Evolutionary conservation across 208 protist species (phyloP).

Genomic region (Polymyxa betae): DNA sequence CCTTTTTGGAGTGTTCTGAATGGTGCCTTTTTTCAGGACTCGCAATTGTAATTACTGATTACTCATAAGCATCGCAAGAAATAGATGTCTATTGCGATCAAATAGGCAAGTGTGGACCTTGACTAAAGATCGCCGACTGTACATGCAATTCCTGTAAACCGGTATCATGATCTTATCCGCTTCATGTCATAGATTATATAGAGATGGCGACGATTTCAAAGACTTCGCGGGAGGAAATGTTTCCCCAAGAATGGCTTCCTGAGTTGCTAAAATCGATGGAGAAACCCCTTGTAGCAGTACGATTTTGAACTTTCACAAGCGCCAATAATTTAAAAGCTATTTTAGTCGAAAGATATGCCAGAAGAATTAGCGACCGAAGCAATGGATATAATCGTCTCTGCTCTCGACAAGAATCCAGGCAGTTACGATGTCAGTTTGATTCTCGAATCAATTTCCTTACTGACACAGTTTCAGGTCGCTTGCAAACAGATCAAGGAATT

Average conservation of each 20-base stretch:
- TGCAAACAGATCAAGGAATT: conserved; percentile 87
- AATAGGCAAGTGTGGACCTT: no score
- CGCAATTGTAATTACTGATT: no score
- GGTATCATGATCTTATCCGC: no score
- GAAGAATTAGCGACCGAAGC: conserved; percentile 88
- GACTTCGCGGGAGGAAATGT: background rate
- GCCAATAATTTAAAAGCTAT: background rate
- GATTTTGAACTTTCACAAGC: background rate
- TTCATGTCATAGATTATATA: no score
- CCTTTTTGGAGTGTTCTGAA: no score
- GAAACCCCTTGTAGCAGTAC: conserved; percentile 1
- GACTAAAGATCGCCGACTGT: no score
- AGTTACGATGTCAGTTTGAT: conserved; percentile 79
- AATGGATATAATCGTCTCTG: conserved; percentile 90
- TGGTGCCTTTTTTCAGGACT: no score
- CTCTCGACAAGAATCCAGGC: conserved; percentile 74
- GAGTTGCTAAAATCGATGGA: conserved; percentile 46
- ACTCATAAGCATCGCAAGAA: no score
- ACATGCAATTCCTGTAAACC: no score
- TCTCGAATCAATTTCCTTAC: conserved; percentile 54
- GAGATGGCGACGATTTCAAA: conserved; percentile 4
- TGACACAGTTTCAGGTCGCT: conserved; percentile 72
- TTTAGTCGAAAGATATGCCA: conserved; percentile 86
- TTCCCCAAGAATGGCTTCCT: background rate
- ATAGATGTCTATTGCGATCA: no score